Percentiles rank a stretch among this genome's conserved stretches.
Conservation (phyloP, 495 filamentous ascomycete genomes). For the Tirmania nivea region DNA sequence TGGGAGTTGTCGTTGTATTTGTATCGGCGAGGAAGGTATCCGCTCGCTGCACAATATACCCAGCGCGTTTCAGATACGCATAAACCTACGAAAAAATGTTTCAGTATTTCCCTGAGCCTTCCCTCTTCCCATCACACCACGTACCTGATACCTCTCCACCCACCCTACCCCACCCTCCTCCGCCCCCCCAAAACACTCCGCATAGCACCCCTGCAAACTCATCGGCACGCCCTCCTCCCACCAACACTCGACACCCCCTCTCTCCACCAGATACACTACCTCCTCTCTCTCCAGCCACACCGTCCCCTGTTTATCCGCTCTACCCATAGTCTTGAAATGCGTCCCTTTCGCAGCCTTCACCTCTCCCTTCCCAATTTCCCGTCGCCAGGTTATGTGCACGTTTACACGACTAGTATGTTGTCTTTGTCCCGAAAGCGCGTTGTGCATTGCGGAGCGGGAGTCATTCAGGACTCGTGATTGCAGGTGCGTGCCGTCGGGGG, state of each 20-base stretch:
- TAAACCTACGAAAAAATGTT: slow-evolving; percentile 32
- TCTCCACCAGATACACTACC: slow-evolving; percentile 66
- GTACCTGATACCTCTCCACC: slow-evolving; percentile 51
- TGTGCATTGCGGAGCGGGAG: slow-evolving; percentile 75
- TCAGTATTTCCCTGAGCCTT: not conserved
- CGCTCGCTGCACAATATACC: slow-evolving; percentile 58
- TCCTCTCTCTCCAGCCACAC: slow-evolving; percentile 85
- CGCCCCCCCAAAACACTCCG: slow-evolving; percentile 41
- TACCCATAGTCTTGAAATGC: slow-evolving; percentile 37
- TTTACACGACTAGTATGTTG: slow-evolving; percentile 11
- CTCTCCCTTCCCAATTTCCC: slow-evolving; percentile 16
- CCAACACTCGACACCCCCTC: slow-evolving; percentile 65
- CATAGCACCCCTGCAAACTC: slow-evolving; percentile 76
- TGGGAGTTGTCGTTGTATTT: not conserved
- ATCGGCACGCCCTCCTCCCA: slow-evolving; percentile 58
- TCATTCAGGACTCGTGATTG: slow-evolving; percentile 56
- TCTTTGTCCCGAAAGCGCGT: slow-evolving; percentile 35
- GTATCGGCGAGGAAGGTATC: slow-evolving; percentile 29
- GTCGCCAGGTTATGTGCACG: slow-evolving; percentile 15
- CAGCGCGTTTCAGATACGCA: slow-evolving; percentile 55
- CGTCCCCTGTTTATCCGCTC: slow-evolving; percentile 31
- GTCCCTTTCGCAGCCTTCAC: slow-evolving; percentile 28
- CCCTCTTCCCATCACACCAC: not conserved
- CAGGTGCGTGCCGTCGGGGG: slow-evolving; percentile 63
- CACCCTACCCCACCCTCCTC: slow-evolving; percentile 20